These are phyloP conservation scores for Aspergillus uvarum DNA, from an alignment of 2,329 filamentous ascomycete genomes.

Conservation along the genomic window DNA sequence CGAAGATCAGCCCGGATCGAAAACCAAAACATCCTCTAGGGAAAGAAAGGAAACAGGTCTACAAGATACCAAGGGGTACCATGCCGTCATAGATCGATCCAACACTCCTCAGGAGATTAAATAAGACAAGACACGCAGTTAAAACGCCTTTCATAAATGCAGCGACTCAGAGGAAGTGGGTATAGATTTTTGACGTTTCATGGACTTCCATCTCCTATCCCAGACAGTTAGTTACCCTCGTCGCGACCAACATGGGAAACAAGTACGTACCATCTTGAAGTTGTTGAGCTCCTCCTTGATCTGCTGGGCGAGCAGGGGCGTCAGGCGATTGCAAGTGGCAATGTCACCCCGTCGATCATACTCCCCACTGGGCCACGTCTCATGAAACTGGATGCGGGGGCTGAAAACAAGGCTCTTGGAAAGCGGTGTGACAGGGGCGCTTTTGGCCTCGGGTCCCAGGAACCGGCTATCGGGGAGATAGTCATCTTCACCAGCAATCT, in stretches of 20 bases:
- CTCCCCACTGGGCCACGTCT: slow-evolving; percentile 93
- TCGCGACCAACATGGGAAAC: too few relatives aligned
- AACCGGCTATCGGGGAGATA: slow-evolving; percentile 77
- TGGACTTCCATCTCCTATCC: slow-evolving; percentile 98
- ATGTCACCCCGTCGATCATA: slow-evolving; percentile 96
- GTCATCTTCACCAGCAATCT: slow-evolving; percentile 82
- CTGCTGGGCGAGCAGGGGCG: slow-evolving; percentile 94
- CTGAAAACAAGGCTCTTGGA: slow-evolving; percentile 71
- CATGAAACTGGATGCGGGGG: slow-evolving; percentile 88
- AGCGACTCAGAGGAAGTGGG: slow-evolving; percentile 88
- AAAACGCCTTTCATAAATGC: slow-evolving; percentile 33
- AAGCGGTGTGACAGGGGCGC: slow-evolving; percentile 71
- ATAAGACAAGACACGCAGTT: slow-evolving; percentile 18
- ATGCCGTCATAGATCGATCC: slow-evolving; percentile 24
- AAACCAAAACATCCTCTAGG: slow-evolving; percentile 24
- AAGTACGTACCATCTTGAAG: slow-evolving; percentile 83
- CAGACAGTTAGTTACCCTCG: slow-evolving; percentile 40
- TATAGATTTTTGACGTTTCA: slow-evolving; percentile 98
- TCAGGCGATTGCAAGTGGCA: slow-evolving; percentile 95
- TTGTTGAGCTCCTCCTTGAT: slow-evolving; percentile 99
- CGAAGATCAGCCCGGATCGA: not conserved
- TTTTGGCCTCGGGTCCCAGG: slow-evolving; percentile 69
- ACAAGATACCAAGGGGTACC: slow-evolving; percentile 24
- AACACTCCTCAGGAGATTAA: slow-evolving; percentile 22
- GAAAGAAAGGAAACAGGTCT: slow-evolving; percentile 23